A percentile compares a stretch with the other conserved stretches of the same genome.
Evolutionary conservation across 495 filamentous ascomycete genomes (phyloP).

Genomic region (Tetracladium marchalianum): DNA sequence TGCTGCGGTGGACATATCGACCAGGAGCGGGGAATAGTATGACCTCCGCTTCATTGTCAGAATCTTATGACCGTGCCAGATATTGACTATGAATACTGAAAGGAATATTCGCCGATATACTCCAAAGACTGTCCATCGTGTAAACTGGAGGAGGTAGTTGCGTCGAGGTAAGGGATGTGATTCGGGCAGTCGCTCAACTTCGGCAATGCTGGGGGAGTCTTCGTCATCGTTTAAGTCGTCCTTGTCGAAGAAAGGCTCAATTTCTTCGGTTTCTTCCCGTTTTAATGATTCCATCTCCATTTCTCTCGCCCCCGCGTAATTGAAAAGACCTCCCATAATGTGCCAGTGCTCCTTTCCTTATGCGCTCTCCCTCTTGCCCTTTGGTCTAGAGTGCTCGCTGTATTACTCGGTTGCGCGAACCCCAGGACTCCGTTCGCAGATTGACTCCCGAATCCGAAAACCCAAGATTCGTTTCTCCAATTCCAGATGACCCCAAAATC

Average conservation of each 20-base stretch:
- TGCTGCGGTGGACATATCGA: conserved; percentile 23
- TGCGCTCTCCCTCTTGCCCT: no score
- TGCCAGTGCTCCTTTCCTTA: no score
- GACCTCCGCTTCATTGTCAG: conserved; percentile 8
- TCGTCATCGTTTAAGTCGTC: background rate
- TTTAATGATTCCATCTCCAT: background rate
- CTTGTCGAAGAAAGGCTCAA: background rate
- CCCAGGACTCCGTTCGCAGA: no score
- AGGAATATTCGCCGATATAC: conserved; percentile 16
- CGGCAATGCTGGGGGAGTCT: background rate
- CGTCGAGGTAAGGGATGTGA: background rate
- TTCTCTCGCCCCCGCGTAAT: background rate
- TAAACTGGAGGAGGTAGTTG: conserved; percentile 2
- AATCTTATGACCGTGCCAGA: conserved; percentile 10
- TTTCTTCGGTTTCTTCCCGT: background rate
- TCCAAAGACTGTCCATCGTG: conserved; percentile 7
- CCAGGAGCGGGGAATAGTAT: conserved; percentile 11
- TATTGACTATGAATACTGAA: conserved; percentile 11
- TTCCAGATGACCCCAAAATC: no score
- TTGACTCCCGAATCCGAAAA: no score
- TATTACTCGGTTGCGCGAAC: no score
- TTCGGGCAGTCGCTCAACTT: background rate
- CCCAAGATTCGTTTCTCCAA: no score
- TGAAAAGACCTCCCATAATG: no score
- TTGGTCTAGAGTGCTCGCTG: no score